Percentiles rank a stretch among this genome's conserved stretches.
Conservation (phyloP, 2,329 filamentous ascomycete species). For the Sarocladium brachiariae region DNA sequence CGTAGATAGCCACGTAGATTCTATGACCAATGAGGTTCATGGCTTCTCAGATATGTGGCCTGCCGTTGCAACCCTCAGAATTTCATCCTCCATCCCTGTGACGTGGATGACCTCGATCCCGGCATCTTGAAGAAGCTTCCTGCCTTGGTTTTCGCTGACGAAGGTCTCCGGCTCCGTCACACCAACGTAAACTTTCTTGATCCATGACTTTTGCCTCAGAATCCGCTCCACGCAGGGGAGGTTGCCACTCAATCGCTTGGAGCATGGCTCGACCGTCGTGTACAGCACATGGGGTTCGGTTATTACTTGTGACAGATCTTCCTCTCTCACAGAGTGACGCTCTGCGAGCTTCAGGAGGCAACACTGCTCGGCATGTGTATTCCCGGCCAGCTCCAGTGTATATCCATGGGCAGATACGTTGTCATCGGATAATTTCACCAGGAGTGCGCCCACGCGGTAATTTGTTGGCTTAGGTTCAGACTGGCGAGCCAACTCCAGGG, state of each 20-base stretch:
- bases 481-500: constrained; percentile 66
- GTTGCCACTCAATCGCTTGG: constrained; percentile 66
- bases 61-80: constrained; percentile 73
- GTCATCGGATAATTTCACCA: constrained; percentile 54
- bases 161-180: constrained; percentile 88
- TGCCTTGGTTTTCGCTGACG: constrained; percentile 73
- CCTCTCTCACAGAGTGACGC: constrained; percentile 42
- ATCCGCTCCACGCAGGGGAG: constrained; percentile 74
- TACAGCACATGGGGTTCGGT: constrained; percentile 52
- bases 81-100: constrained; percentile 69
- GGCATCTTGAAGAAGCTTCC: constrained; percentile 58
- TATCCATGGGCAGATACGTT: constrained; percentile 73
- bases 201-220: constrained; percentile 51
- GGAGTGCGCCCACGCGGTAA: constrained; percentile 89
- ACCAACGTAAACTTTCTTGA: constrained; percentile 77
- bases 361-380: constrained; percentile 95
- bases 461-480: constrained; percentile 86
- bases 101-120: constrained; percentile 72
- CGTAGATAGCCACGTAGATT: too few relatives aligned
- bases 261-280: constrained; percentile 89
- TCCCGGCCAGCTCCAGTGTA: constrained; percentile 82
- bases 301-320: constrained; percentile 39
- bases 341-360: constrained; percentile 69
- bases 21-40: neutral
- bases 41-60: constrained; percentile 48